Evolutionary conservation across 495 filamentous ascomycete species (phyloP).

Genomic region (Trichoderma virens): DNA sequence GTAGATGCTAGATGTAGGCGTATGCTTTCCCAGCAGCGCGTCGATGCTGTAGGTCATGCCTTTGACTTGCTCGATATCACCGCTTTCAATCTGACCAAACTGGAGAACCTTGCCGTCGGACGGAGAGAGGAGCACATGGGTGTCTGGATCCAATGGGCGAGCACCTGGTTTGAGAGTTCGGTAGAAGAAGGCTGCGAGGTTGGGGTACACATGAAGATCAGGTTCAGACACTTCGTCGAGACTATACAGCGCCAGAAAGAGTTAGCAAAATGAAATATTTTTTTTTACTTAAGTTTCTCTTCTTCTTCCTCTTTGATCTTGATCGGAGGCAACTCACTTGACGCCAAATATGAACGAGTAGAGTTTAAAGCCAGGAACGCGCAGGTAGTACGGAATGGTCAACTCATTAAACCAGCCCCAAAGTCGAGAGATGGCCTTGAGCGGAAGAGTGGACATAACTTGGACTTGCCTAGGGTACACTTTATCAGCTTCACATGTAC

Average conservation of each 20-base stretch:
- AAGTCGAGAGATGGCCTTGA: conserved; percentile 86
- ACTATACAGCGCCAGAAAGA: conserved; percentile 23
- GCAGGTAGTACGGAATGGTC: conserved; percentile 80
- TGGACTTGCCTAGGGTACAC: conserved; percentile 65
- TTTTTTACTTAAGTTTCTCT: too few relatives aligned
- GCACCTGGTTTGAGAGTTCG: conserved; percentile 82
- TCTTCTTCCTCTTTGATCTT: background rate
- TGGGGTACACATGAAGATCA: conserved; percentile 82
- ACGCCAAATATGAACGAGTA: conserved; percentile 92
- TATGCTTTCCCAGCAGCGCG: conserved; percentile 69
- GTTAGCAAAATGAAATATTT: background rate
- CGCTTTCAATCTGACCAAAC: conserved; percentile 82
- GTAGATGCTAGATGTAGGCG: conserved; percentile 35
- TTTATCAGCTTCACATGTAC: conserved; percentile 4
- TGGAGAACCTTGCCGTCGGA: conserved; percentile 87
- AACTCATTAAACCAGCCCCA: conserved; percentile 97
- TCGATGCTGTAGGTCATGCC: conserved; percentile 97
- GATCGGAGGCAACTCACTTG: conserved; percentile 42
- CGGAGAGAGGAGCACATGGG: conserved; percentile 71
- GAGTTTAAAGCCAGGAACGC: conserved; percentile 88
- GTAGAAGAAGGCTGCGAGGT: conserved; percentile 96
- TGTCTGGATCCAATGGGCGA: conserved; percentile 78
- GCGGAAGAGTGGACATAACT: conserved; percentile 88
- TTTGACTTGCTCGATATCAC: conserved; percentile 98
- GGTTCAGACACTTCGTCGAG: conserved; percentile 79